phyloP scores from a whole-genome alignment of 106 monocot genomes.

The Dactylorhiza incarnata region DNA sequence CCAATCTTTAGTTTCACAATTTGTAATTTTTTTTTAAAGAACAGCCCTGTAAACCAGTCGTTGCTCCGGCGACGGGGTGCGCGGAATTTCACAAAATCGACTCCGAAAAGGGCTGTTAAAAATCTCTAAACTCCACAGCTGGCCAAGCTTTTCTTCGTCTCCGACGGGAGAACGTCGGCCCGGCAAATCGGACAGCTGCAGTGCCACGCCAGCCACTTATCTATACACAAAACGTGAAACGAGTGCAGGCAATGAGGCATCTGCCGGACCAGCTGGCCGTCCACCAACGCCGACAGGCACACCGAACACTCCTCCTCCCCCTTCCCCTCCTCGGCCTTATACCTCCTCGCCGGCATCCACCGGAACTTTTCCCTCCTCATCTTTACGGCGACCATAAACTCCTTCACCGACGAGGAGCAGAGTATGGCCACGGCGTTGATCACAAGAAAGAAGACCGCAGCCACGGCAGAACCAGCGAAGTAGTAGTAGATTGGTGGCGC shows the following conservation, averaged over 20 bases:
- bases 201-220: conserved; percentile 34
- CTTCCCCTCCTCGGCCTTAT: neutral
- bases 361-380: neutral
- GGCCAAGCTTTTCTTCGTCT: neutral
- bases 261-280: conserved; percentile 26
- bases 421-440: conserved; percentile 9
- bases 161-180: neutral
- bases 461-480: neutral
- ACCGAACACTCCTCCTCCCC: conserved; percentile 23
- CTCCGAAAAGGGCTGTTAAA: too few species aligned
- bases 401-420: neutral
- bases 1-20: too few species aligned
- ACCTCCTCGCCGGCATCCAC: conserved; percentile 9
- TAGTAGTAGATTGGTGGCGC: conserved; percentile 2
- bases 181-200: conserved; percentile 26
- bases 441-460: conserved; percentile 10
- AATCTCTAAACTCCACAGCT: too few species aligned
- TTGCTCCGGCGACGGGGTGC: too few species aligned
- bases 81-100: too few species aligned
- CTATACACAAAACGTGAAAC: conserved; percentile 34
- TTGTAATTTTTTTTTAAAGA: too few species aligned
- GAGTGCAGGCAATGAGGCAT: conserved; percentile 27
- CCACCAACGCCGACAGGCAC: conserved; percentile 27
- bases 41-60: too few species aligned
- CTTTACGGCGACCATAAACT: neutral